phyloP scores from a whole-genome alignment of 257 asterid species.

The Prunella vulgaris region DNA sequence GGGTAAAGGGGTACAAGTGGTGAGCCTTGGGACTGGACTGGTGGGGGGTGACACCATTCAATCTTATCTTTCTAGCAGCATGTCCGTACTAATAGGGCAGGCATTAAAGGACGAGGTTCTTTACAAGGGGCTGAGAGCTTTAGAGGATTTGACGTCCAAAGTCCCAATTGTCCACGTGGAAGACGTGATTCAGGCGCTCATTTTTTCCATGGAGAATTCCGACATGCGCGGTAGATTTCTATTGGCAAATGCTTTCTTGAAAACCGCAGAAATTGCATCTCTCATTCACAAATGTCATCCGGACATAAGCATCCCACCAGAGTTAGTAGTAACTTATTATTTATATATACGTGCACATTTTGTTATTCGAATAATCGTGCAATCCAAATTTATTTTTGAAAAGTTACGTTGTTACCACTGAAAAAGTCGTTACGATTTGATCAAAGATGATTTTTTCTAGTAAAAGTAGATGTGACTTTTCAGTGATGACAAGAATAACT shows the following conservation, averaged over 20 bases:
- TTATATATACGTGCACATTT: too few species aligned
- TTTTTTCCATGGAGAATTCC: slow-evolving; percentile 37
- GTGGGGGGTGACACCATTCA: slow-evolving; percentile 57
- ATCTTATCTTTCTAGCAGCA: slow-evolving; percentile 26
- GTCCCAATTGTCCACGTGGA: slow-evolving; percentile 49
- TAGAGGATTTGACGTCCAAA: slow-evolving; percentile 52
- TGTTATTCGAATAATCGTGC: too few species aligned
- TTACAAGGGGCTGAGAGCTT: slow-evolving; percentile 28
- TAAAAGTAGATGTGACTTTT: too few species aligned
- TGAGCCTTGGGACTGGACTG: slow-evolving; percentile 49
- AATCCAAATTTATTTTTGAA: too few species aligned
- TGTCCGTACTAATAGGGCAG: slow-evolving; percentile 23
- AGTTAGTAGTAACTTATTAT: too few species aligned
- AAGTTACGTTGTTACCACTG: too few species aligned
- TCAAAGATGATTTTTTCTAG: too few species aligned
- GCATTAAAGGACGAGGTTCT: not conserved
- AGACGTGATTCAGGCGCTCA: slow-evolving; percentile 50
- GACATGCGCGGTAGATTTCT: slow-evolving; percentile 42
- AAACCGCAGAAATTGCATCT: slow-evolving; percentile 40
- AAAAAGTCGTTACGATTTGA: too few species aligned
- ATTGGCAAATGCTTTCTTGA: slow-evolving; percentile 38
- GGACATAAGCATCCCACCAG: slow-evolving; percentile 20
- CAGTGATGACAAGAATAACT: too few species aligned
- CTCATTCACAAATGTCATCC: slow-evolving; percentile 21
- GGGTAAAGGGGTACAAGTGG: slow-evolving; percentile 42